Percentiles rank a stretch among this genome's conserved stretches.
phyloP scores from a whole-genome alignment of 2,329 filamentous ascomycete genomes.

The Dactylellina drechsleri region DNA sequence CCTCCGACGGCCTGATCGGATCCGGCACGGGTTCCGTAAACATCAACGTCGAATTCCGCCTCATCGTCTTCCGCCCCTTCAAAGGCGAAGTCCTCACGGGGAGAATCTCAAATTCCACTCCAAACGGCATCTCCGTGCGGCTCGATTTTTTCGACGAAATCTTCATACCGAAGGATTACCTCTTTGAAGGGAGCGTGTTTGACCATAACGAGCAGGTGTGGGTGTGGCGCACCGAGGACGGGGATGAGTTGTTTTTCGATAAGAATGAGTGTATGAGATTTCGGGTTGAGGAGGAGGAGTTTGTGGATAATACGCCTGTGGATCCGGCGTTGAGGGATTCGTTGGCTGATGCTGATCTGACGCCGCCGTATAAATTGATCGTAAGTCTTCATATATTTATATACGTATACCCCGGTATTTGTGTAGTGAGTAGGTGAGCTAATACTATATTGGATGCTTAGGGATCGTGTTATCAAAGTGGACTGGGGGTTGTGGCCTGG shows the following conservation, averaged over 20 bases:
- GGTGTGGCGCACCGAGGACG: slow-evolving; percentile 79
- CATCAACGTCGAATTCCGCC: slow-evolving; percentile 95
- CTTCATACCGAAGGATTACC: slow-evolving; percentile 34
- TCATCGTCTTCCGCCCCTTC: slow-evolving; percentile 94
- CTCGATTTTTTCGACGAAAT: slow-evolving; percentile 95
- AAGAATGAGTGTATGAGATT: slow-evolving; percentile 88
- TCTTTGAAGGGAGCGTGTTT: slow-evolving; percentile 57
- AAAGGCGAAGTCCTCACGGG: slow-evolving; percentile 91
- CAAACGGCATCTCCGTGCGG: slow-evolving; percentile 76
- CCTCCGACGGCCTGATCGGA: slow-evolving; percentile 92
- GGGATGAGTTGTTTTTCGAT: slow-evolving; percentile 82
- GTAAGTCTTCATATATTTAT: slow-evolving; percentile 34
- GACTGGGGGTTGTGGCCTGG: slow-evolving; percentile 58
- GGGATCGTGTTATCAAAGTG: slow-evolving; percentile 58
- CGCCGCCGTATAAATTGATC: slow-evolving; percentile 76
- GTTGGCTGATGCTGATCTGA: slow-evolving; percentile 67
- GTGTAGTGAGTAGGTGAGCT: not conserved
- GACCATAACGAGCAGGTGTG: slow-evolving; percentile 80
- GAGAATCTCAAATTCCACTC: slow-evolving; percentile 78
- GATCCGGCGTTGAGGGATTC: slow-evolving; percentile 64
- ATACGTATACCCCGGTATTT: not conserved
- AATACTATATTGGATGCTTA: slow-evolving; percentile 11
- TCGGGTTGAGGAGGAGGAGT: slow-evolving; percentile 84
- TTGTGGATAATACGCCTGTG: slow-evolving; percentile 85
- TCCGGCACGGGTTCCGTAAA: slow-evolving; percentile 92